phyloP scores from a whole-genome alignment of 2,329 filamentous ascomycete genomes.

The Cercospora sesami region DNA sequence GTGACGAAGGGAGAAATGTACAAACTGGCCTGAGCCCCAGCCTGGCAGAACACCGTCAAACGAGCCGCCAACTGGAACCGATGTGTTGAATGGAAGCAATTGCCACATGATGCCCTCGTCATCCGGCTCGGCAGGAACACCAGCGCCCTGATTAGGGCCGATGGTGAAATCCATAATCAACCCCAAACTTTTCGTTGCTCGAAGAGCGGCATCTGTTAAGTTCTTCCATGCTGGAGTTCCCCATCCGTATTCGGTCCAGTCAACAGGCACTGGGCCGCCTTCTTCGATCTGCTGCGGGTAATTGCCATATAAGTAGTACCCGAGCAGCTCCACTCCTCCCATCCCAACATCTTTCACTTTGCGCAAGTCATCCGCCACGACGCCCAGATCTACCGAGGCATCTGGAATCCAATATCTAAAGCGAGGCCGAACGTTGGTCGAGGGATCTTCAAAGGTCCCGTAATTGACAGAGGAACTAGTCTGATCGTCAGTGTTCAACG shows the following conservation, averaged over 20 bases:
- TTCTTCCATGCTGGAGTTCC: conserved; percentile 41
- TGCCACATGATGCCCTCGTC: conserved; percentile 42
- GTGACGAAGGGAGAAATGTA: conserved; percentile 25
- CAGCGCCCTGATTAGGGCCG: conserved; percentile 52
- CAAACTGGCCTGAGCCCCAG: conserved; percentile 41
- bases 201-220: conserved; percentile 37
- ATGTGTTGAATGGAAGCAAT: conserved; percentile 36
- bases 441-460: conserved; percentile 37
- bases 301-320: conserved; percentile 44
- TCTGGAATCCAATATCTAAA: conserved; percentile 46
- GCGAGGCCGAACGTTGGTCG: conserved; percentile 34
- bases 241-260: conserved; percentile 46
- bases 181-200: conserved; percentile 40
- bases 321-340: conserved; percentile 45
- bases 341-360: conserved; percentile 38
- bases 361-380: conserved; percentile 39
- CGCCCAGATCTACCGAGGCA: conserved; percentile 37
- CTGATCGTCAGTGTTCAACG: conserved; percentile 26
- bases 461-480: conserved; percentile 27
- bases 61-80: conserved; percentile 33
- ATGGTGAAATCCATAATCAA: conserved; percentile 50
- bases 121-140: conserved; percentile 44
- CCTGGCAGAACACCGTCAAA: conserved; percentile 42
- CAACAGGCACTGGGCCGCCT: conserved; percentile 31
- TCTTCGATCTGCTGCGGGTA: conserved; percentile 24